phyloP scores from a whole-genome alignment of 2,329 filamentous ascomycete genomes.

The Escovopsis weberi region DNA sequence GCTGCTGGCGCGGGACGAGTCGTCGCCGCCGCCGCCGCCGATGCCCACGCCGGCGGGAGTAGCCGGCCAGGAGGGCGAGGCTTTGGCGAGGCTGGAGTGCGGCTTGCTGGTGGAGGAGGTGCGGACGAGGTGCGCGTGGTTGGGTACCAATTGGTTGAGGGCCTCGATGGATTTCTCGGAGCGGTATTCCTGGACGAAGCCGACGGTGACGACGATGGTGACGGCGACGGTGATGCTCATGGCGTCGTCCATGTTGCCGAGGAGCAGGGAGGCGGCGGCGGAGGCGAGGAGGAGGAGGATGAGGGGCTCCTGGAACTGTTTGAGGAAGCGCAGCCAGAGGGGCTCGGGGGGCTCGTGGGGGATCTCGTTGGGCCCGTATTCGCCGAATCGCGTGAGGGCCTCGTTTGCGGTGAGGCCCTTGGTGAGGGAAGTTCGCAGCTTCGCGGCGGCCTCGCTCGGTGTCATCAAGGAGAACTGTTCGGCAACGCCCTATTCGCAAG shows the following conservation, averaged over 20 bases:
- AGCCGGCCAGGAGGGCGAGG: constrained; percentile 34
- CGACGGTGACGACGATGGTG: constrained; percentile 90
- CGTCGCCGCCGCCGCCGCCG: constrained; percentile 19
- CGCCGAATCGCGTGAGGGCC: constrained; percentile 62
- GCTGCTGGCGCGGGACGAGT: constrained; percentile 22
- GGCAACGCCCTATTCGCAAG: constrained; percentile 31
- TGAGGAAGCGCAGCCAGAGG: constrained; percentile 85
- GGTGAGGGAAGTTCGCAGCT: constrained; percentile 67
- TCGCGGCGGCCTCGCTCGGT: constrained; percentile 62
- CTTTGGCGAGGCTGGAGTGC: constrained; percentile 15
- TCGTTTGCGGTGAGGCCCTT: constrained; percentile 70
- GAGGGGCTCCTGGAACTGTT: constrained; percentile 92
- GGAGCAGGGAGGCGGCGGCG: constrained; percentile 71
- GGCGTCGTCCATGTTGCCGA: constrained; percentile 90
- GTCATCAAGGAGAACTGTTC: constrained; percentile 53
- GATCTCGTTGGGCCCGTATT: constrained; percentile 85
- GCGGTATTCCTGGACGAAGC: constrained; percentile 93
- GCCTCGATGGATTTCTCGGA: constrained; percentile 97
- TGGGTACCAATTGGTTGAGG: constrained; percentile 82
- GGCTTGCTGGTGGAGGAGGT: constrained; percentile 20
- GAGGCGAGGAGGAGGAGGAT: constrained; percentile 86
- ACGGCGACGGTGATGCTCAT: constrained; percentile 92
- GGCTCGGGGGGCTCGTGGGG: constrained; percentile 89
- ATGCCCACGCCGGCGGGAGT: constrained; percentile 29
- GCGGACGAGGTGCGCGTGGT: constrained; percentile 89